Evolutionary conservation across 345 rosid species (phyloP), one percentile per base, ranked within the genome.

Genomic region (Angophora floribunda): DNA sequence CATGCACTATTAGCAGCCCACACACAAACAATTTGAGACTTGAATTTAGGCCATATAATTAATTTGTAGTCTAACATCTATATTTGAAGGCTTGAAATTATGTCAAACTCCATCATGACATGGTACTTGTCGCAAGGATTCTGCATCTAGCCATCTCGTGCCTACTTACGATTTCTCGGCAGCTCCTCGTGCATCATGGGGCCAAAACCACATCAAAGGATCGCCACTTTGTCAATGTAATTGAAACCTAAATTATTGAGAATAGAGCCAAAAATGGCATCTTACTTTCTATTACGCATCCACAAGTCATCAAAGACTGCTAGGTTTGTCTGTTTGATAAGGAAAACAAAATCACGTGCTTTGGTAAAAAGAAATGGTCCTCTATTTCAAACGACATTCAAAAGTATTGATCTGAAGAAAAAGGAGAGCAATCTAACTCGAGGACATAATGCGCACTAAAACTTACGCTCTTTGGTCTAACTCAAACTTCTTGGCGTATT

Each of bases 211-310:
- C 1, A 59, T 59, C n/a, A 52, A 52, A 5, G 53, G 21, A 52
- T 52, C 53, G 17, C 7, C 1, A 1, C 53, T 52, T 52, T 52
- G 2, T 52, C 12, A 2, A 57, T 57, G 63, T 57, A n/a, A 19
- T 22, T 55, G 26, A 55, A 21, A 55, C 61, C 12, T 55, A 0
- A 55, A 55, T 7, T 55, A 0, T 57, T 19, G 3, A 57, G 28
- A 22, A 17, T 19, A 53, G 0, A 19, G 8, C 24, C 57, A 53
- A 53, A 3, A 53, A 19, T 19, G 57, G 1, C 57, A 53, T 3
- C 57, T 53, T 53, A 53, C 17, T 1, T 53, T 19, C 0, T 7
- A 1, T 53, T 53, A 17, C 17, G 0, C 4, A 1, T 3, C 9
- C 3, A 19, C 9, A 53, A 53, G 57, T 53, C 57, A 53, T 19